Evolutionary conservation across 768 basidiomycete species (phyloP), one percentile per base, ranked within the genome.

Genomic region (Peribolospora kevripleyi): DNA sequence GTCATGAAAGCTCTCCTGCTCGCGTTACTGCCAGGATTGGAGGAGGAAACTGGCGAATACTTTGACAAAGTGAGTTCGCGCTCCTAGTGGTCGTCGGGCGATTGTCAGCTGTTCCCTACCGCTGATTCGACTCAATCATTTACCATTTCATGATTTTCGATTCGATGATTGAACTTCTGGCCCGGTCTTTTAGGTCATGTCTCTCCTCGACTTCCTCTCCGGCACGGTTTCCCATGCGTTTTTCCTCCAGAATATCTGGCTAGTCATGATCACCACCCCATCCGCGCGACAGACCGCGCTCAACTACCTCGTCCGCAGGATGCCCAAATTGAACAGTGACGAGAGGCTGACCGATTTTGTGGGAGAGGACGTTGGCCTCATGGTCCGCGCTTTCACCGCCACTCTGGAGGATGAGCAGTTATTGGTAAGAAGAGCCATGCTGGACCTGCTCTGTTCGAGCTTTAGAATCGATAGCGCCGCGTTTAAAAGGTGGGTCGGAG

Each of bases 21-120:
- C 48, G 84, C 91, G 0, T 67, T 98, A 36, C 75, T 98, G 8
- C 93, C 93, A 2, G 93, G 93, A 2, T 71, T 97, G 52, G 93
- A 98, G 66, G 93, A 98, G 66, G 91, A 95, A 67, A 90, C 87
- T 0, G 84, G 88, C 1, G 93, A 97, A 68, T 93, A 84, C 69
- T 95, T 95, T 62, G 93, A 97, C 4, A 65, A 63, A 59, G 64
- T 63, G 45, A 40, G 53, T 14, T 9, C 13, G 3, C 39, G 37
- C 8, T 25, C 40, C 37, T 11, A 14, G 50, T 6, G 3, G 6
- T 10, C n/a, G 50, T 51, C 6, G 37, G 38, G 8, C 48, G 37
- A 9, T 7, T 10, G 8, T 2, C 48, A 7, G 50, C 50, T 42
- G 10, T 51, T 9, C 14, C 50, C 39, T 11, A 7, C n/a, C 39